Conservation (phyloP, 2,329 filamentous ascomycete genomes). For the Colletotrichum incanum region DNA sequence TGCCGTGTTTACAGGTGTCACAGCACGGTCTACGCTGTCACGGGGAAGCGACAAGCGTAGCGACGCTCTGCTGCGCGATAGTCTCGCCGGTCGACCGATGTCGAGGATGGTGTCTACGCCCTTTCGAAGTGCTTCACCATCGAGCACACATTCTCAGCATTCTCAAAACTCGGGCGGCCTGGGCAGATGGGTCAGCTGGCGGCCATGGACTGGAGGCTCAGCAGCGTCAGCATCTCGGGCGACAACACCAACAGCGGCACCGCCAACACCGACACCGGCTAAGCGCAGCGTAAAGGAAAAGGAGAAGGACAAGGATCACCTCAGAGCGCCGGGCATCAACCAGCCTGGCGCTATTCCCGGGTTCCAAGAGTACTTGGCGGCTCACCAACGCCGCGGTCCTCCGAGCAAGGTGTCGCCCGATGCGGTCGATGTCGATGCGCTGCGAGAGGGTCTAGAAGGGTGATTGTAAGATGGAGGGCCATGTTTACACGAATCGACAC, state of each 20-base stretch:
- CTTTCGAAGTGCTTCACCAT: constrained; percentile 48
- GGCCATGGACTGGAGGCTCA: constrained; percentile 59
- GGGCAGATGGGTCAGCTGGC: constrained; percentile 65
- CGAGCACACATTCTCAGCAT: constrained; percentile 47
- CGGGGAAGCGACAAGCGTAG: constrained; percentile 63
- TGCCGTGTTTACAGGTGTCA: constrained; percentile 72
- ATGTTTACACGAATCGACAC: neutral
- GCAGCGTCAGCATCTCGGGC: constrained; percentile 10
- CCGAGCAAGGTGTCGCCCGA: constrained; percentile 72
- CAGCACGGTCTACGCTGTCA: constrained; percentile 71
- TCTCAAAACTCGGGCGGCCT: constrained; percentile 50
- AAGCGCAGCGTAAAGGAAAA: constrained; percentile 33
- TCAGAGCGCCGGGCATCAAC: constrained; percentile 81
- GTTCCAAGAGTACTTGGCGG: constrained; percentile 72
- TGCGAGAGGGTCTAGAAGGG: constrained; percentile 71
- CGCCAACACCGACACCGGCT: constrained; percentile 45
- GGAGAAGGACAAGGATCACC: constrained; percentile 54
- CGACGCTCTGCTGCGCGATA: constrained; percentile 73
- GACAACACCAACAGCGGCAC: constrained; percentile 29
- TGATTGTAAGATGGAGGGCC: constrained; percentile 18
- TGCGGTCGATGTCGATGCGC: constrained; percentile 70
- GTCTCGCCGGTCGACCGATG: constrained; percentile 58
- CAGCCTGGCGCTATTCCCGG: constrained; percentile 83
- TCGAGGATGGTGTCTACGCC: constrained; percentile 53
- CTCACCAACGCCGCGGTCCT: constrained; percentile 66